Conservation (phyloP, 352 stramenopile species). For the Globisporangium irregulare region DNA sequence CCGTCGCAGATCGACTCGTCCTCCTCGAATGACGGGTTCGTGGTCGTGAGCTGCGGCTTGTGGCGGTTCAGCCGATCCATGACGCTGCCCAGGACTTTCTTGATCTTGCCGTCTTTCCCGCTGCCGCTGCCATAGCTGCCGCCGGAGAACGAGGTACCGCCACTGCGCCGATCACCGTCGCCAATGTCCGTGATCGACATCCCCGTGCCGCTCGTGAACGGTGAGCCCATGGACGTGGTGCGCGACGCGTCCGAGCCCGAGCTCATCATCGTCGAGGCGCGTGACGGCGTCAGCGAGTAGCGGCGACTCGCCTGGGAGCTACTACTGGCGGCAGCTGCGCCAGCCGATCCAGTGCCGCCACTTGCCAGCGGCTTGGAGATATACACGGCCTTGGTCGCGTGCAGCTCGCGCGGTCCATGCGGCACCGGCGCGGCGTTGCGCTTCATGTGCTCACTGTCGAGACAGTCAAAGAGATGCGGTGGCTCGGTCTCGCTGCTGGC, state of each 20-base stretch:
- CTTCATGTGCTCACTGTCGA: constrained; percentile 39
- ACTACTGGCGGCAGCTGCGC: not conserved
- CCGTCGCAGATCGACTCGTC: constrained; percentile 64
- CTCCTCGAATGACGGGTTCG: constrained; percentile 28
- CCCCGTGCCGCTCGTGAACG: constrained; percentile 4
- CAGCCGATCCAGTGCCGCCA: not conserved
- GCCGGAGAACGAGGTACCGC: constrained; percentile 17
- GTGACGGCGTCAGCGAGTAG: constrained; percentile 31
- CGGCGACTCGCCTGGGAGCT: constrained; percentile 25
- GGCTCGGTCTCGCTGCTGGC: constrained; percentile 18
- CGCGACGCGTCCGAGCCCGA: constrained; percentile 1
- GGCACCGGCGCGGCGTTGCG: constrained; percentile 27
- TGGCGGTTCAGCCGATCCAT: constrained; percentile 68
- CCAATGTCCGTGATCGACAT: constrained; percentile 11
- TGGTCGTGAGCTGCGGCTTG: constrained; percentile 44
- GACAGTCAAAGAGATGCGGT: constrained; percentile 60
- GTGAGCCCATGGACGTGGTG: constrained; percentile 11
- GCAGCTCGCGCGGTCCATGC: constrained; percentile 58
- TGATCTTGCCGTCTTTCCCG: constrained; percentile 62
- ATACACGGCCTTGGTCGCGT: constrained; percentile 67
- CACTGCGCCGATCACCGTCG: constrained; percentile 28
- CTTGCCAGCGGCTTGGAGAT: constrained; percentile 43
- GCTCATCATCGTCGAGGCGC: constrained; percentile 9
- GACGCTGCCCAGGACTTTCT: constrained; percentile 75
- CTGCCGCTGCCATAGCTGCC: constrained; percentile 7